Conservation (phyloP, 2,329 filamentous ascomycete species). For the Emmonsiellopsis sp. region DNA sequence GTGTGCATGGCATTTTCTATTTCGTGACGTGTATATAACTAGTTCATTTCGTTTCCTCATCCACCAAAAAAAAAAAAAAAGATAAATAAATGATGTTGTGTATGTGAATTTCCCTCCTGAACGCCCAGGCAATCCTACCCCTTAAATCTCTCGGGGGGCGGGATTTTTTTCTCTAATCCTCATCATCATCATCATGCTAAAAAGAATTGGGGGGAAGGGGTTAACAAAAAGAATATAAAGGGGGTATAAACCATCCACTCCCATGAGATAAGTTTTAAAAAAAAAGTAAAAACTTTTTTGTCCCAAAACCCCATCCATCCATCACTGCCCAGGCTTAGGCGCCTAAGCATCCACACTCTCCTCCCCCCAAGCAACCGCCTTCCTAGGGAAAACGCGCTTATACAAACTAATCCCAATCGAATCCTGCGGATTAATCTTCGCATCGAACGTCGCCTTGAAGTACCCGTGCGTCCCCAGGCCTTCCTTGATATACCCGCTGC, state of each 20-base stretch:
- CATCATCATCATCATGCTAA: background rate
- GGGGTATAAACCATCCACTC: background rate
- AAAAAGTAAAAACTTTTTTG: background rate
- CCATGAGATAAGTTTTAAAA: background rate
- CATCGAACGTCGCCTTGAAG: conserved; percentile 98
- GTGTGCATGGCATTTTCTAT: too few relatives aligned
- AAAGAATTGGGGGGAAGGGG: background rate
- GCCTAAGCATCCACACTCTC: background rate
- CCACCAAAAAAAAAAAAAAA: too few relatives aligned
- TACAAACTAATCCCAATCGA: conserved; percentile 83
- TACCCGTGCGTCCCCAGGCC: conserved; percentile 95
- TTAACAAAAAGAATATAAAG: background rate
- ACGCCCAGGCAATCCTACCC: too few relatives aligned
- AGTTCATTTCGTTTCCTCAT: too few relatives aligned
- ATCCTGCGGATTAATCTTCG: conserved; percentile 90
- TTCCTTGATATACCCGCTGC: conserved; percentile 90
- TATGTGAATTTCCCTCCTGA: too few relatives aligned
- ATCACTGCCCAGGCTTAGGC: background rate
- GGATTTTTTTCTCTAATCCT: background rate
- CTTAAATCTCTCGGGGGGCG: background rate
- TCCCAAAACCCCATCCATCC: background rate
- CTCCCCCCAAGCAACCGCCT: conserved; percentile 43
- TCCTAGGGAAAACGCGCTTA: conserved; percentile 74
- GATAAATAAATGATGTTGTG: too few relatives aligned
- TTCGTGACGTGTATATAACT: too few relatives aligned